These are phyloP conservation scores for Pelargonium citronellum DNA, from an alignment of 441 rosid species.

Conservation along the genomic window DNA sequence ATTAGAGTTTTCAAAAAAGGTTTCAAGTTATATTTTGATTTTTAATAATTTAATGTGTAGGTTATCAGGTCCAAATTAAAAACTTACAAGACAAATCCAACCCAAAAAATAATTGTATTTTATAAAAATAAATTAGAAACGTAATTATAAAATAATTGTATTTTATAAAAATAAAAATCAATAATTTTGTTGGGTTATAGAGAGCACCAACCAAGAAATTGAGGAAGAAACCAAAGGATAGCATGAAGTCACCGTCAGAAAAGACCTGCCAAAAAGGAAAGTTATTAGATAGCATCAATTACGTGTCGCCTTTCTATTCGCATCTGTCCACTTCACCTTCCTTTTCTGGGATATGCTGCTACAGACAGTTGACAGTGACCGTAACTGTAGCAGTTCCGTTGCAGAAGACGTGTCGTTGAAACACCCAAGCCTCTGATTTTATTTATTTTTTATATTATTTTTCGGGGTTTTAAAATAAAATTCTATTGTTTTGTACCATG, in stretches of 20 bases:
- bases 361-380: neutral
- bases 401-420: constrained; percentile 3
- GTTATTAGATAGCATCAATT: neutral
- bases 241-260: neutral
- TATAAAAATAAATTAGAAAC: no score
- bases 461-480: neutral
- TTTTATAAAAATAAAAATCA: neutral
- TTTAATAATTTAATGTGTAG: no score
- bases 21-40: no score
- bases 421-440: neutral
- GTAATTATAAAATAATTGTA: no score
- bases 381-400: constrained; percentile 1
- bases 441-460: neutral
- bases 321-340: neutral
- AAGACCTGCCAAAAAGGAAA: neutral
- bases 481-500: neutral
- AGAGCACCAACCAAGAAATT: neutral
- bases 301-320: neutral
- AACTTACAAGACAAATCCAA: no score
- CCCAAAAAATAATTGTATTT: no score
- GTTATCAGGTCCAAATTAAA: no score
- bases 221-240: neutral
- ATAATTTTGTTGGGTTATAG: neutral
- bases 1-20: no score
- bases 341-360: neutral